Percentiles rank a stretch among this genome's conserved stretches.
phyloP scores from a whole-genome alignment of 2,329 filamentous ascomycete genomes.

The Neophaeococcomyces aloes region DNA sequence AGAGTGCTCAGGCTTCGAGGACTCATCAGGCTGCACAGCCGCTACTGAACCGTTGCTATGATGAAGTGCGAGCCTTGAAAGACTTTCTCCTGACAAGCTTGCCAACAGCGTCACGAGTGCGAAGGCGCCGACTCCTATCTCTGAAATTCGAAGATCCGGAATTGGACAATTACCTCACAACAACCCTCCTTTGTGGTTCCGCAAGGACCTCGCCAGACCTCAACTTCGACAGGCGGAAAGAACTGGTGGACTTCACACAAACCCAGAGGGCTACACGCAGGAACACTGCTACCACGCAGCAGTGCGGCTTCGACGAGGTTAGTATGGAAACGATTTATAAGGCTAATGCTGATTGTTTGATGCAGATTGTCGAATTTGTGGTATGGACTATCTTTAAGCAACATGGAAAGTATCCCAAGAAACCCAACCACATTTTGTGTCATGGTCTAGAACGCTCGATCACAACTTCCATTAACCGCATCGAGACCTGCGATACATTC shows the following conservation, averaged over 20 bases:
- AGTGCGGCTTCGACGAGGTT: conserved; percentile 56
- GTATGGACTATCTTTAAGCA: conserved; percentile 67
- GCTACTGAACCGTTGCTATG: conserved; percentile 18
- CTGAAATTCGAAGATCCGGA: conserved; percentile 28
- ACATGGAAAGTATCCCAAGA: conserved; percentile 34
- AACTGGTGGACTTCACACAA: conserved; percentile 54
- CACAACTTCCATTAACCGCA: conserved; percentile 23
- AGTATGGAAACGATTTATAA: conserved; percentile 7
- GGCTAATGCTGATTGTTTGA: conserved; percentile 6
- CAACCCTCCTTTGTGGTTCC: conserved; percentile 52
- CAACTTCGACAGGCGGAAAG: conserved; percentile 37
- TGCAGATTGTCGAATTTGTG: conserved; percentile 62
- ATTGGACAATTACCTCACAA: conserved; percentile 55
- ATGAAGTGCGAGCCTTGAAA: conserved; percentile 16
- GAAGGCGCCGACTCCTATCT: conserved; percentile 46
- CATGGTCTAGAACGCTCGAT: conserved; percentile 52
- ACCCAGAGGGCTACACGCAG: conserved; percentile 37
- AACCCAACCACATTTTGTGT: conserved; percentile 66
- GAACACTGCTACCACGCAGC: conserved; percentile 29
- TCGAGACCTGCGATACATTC: conserved; percentile 30
- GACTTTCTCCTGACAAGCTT: conserved; percentile 15
- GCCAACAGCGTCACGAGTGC: conserved; percentile 29
- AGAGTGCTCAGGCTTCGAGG: neutral
- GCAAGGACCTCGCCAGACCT: conserved; percentile 26
- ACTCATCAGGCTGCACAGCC: neutral